Percentiles rank a stretch among this genome's conserved stretches.
Evolutionary conservation across 306 rosid species (phyloP).

Genomic region (Castanea mollissima): DNA sequence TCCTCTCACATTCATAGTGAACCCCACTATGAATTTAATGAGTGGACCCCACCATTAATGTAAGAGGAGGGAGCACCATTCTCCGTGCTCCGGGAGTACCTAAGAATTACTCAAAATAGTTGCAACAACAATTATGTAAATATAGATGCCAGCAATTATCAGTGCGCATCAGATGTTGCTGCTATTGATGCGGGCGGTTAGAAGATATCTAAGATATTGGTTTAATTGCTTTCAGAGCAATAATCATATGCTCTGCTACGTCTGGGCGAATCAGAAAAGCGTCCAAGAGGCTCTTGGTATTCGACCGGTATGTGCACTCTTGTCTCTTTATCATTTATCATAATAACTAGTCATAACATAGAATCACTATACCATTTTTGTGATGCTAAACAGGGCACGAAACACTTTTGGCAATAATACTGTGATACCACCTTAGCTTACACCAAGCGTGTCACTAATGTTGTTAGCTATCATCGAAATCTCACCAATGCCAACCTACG

Average conservation of each 20-base stretch:
- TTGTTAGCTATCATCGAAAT: conserved; percentile 12
- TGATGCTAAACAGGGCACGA: conserved; percentile 14
- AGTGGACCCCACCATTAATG: too few species aligned
- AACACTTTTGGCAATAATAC: conserved; percentile 17
- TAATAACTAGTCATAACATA: not conserved
- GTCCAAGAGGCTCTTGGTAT: conserved; percentile 25
- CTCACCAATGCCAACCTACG: conserved; percentile 18
- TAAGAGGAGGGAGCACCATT: too few species aligned
- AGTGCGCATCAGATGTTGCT: conserved; percentile 7
- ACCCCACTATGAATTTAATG: too few species aligned
- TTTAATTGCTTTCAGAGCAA: not conserved
- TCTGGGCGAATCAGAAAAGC: conserved; percentile 20
- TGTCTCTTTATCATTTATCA: not conserved
- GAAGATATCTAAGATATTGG: not conserved
- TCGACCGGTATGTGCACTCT: conserved; percentile 12
- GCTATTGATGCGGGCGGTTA: conserved; percentile 5
- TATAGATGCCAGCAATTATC: conserved; percentile 14
- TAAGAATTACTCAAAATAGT: too few species aligned
- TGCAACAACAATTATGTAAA: conserved; percentile 17
- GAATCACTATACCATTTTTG: not conserved
- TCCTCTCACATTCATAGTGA: too few species aligned
- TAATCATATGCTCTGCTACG: conserved; percentile 2
- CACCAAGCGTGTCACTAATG: conserved; percentile 5
- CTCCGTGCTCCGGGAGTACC: too few species aligned
- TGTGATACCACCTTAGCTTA: conserved; percentile 20